Base-by-base conservation (phyloP, 352 stramenopile species). In the Phytophthora megakarya region DNA sequence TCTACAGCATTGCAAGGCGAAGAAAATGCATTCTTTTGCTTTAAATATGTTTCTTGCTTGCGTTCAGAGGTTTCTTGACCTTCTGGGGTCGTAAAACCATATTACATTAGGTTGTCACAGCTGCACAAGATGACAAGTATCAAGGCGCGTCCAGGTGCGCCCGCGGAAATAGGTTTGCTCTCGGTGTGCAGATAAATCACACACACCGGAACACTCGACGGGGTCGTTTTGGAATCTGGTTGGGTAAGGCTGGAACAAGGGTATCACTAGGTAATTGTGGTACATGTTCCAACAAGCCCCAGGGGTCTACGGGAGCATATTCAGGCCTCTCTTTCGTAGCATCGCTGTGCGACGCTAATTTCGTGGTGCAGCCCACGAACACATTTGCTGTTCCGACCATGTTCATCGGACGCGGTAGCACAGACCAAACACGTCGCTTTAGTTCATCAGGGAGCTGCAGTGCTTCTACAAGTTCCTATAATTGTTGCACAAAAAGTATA, bases 151-250 rank as follows among this genome's bases (percentile, higher is more conserved):
- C 57, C 26, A 54, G 42, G 38, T 12, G 16, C 23, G 43, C 15
- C 40, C 25, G n/a, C 28, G 33, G 21, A 15, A 30, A n/a, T n/a
- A n/a, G n/a, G n/a, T n/a, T n/a, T 52, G 30, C 35, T 46, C 26
- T 16, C 19, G 21, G n/a, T 30, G 38, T 54, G 42, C 25, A 45
- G 3, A 30, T 42, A 60, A 11, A 25, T 84, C 65, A 90, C 16
- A 90, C 79, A 51, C 81, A 91, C 60, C 86, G 75, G 35, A 88
- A 95, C 18, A 91, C 76, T 47, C 86, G 71, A 16, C 82, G 84
- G 19, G 61, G 68, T 19, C 77, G 78, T 35, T 89, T 90, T n/a
- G 77, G 55, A 8, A 81, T 74, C 61, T 81, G 80, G 15, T 72
- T 61, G 23, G 66, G 53, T 2, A 85, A 44, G 7, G 57, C 51